Percentiles rank a stretch among this genome's conserved stretches.
Conservation (phyloP, 208 protist species). For the Angomonas deanei region DNA sequence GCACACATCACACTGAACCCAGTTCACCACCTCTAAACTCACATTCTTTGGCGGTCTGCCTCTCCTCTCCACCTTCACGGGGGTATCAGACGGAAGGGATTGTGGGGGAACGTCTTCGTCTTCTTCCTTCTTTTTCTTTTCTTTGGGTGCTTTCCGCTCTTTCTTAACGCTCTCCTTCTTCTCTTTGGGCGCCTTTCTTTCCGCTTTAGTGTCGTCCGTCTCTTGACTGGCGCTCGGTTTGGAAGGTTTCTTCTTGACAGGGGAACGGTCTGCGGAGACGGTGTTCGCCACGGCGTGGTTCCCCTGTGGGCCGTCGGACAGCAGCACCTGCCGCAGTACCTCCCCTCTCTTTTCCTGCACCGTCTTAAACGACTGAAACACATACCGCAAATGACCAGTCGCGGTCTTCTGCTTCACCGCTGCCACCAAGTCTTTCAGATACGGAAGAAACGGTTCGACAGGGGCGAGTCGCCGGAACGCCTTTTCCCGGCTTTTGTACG, state of each 20-base stretch:
- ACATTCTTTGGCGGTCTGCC: neutral
- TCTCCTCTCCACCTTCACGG: neutral
- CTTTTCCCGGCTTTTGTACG: neutral
- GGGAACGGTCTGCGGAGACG: neutral
- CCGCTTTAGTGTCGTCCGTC: neutral
- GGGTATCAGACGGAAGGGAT: neutral
- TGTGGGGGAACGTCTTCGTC: conserved; percentile 4
- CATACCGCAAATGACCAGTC: conserved; percentile 32
- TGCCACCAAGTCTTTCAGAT: conserved; percentile 43
- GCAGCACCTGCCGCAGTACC: conserved; percentile 37
- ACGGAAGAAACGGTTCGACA: conserved; percentile 24
- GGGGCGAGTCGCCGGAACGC: neutral
- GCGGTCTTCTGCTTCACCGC: conserved; percentile 35
- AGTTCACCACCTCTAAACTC: conserved; percentile 51
- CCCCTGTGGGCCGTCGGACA: conserved; percentile 9
- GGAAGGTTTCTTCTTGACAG: neutral
- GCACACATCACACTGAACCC: conserved; percentile 80
- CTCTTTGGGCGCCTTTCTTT: neutral
- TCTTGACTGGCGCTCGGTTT: too few species aligned
- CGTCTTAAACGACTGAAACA: conserved; percentile 38
- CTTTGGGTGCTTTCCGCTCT: neutral
- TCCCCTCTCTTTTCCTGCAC: conserved; percentile 65
- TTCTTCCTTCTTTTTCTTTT: neutral
- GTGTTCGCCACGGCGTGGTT: neutral
- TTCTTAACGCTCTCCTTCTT: conserved; percentile 1